Evolutionary conservation across 2,329 filamentous ascomycete genomes (phyloP).

Genomic region (Hymenoscyphus albidus): DNA sequence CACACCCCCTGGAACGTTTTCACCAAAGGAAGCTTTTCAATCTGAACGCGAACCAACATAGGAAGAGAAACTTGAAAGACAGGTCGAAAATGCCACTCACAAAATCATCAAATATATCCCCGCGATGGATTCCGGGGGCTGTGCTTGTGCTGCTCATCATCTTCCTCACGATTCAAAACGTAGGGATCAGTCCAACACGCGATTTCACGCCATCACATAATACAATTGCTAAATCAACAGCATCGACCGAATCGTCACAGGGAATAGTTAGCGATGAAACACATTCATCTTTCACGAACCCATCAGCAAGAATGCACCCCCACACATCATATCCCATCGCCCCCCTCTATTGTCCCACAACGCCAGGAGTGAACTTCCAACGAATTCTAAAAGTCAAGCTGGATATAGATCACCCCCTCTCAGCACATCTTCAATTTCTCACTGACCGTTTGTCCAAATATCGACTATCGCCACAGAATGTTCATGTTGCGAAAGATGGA

Average conservation of each 20-base stretch:
- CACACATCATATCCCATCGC: background rate
- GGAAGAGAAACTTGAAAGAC: too few relatives aligned
- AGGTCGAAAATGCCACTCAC: background rate
- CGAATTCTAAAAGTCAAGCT: background rate
- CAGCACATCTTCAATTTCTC: background rate
- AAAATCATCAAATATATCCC: background rate
- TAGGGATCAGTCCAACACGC: background rate
- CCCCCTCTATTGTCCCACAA: background rate
- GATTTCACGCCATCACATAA: background rate
- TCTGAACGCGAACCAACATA: too few relatives aligned
- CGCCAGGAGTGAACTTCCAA: background rate
- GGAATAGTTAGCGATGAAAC: too few relatives aligned
- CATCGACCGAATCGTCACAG: background rate
- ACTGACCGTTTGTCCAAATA: background rate
- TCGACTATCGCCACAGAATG: background rate
- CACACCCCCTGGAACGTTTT: too few relatives aligned
- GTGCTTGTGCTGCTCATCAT: background rate
- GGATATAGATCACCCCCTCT: background rate
- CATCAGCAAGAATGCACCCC: background rate
- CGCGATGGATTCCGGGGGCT: background rate
- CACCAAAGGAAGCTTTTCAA: too few relatives aligned
- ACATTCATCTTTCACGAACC: background rate
- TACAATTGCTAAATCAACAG: background rate
- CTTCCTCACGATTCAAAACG: background rate
- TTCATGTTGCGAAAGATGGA: background rate